These are phyloP conservation scores for Xylaria multiplex DNA, from an alignment of 2,329 filamentous ascomycete species.

Conservation along the genomic window DNA sequence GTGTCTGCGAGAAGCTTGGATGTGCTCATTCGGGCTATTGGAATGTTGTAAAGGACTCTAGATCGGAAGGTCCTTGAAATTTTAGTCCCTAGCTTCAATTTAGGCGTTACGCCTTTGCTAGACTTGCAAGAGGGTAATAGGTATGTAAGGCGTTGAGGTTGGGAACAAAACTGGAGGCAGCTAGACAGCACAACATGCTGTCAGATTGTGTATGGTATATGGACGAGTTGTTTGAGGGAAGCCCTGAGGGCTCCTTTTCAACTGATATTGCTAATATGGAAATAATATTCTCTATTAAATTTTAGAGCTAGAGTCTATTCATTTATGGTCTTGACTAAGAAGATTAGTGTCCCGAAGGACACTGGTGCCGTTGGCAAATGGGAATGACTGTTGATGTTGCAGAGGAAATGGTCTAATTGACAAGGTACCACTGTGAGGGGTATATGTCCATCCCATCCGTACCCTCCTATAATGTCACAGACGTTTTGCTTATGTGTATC, in stretches of 20 bases:
- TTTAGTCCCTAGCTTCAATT: not conserved
- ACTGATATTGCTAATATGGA: slow-evolving; percentile 19
- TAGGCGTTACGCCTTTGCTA: slow-evolving; percentile 18
- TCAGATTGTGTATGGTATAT: not conserved
- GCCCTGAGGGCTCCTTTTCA: no score
- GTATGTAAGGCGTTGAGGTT: slow-evolving; percentile 31
- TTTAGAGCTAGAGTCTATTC: not conserved
- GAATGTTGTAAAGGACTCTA: slow-evolving; percentile 57
- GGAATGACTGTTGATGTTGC: no score
- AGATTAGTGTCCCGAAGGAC: no score
- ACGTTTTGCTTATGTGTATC: not conserved
- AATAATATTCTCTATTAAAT: not conserved
- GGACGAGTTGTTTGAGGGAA: no score
- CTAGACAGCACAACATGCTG: not conserved
- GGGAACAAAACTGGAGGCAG: not conserved
- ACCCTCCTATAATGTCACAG: no score
- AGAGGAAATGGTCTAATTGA: no score
- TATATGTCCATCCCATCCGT: no score
- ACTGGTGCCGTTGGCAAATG: no score
- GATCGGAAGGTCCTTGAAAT: not conserved
- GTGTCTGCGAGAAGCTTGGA: slow-evolving; percentile 64
- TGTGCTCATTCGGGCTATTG: slow-evolving; percentile 70
- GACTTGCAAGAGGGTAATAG: slow-evolving; percentile 12
- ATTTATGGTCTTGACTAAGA: no score
- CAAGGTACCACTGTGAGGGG: no score